Base-by-base conservation (phyloP, 2,329 filamentous ascomycete genomes). In the Davidsoniella virescens region DNA sequence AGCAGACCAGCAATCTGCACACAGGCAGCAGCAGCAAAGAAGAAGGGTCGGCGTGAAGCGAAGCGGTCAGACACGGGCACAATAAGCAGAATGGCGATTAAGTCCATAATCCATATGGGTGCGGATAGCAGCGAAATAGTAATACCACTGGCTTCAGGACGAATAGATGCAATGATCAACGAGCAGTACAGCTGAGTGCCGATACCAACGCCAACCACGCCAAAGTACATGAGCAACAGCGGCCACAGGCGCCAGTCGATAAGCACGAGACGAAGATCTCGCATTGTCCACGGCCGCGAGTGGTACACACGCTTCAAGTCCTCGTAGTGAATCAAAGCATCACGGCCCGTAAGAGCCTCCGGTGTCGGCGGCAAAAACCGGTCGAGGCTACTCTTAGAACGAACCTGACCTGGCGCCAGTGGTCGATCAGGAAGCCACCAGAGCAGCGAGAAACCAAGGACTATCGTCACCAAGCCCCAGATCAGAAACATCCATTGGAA, bases 401-500 rank as follows among this genome's bases (percentile, higher is more conserved):
- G 68, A 47, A 65, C 62, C 61, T 83, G 67, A n/a, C 83, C 85
- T 0, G 87, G 87, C 0, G 80, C 71, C 2, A 83, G 67, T 3
- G 87, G 87, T 2, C 87, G 77, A 58, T 94, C 87, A 0, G 87
- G 87, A 7, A 94, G 73, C 87, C 87, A 94, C 85, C 86, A 94
- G 2, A 94, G 72, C 33, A 94, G 70, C 3, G 68, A 62, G 45
- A 93, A 65, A 14, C 86, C 87, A 18, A 90, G 71, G 2, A 83
- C 64, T 29, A 88, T 70, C 2, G 78, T 84, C 47, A 86, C 72
- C 8, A 94, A 67, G 2, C 87, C 87, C 59, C 88, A 94, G 17
- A 94, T 65, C 44, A 94, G 72, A 60, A 94, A 94, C 87, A 94
- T 94, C 84, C 84, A 92, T 56, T 84, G 81, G 61, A 87, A 90